A percentile compares a stretch with the other conserved stretches of the same genome.
phyloP scores from a whole-genome alignment of 2,329 filamentous ascomycete species.

The Talaromyces sp. region DNA sequence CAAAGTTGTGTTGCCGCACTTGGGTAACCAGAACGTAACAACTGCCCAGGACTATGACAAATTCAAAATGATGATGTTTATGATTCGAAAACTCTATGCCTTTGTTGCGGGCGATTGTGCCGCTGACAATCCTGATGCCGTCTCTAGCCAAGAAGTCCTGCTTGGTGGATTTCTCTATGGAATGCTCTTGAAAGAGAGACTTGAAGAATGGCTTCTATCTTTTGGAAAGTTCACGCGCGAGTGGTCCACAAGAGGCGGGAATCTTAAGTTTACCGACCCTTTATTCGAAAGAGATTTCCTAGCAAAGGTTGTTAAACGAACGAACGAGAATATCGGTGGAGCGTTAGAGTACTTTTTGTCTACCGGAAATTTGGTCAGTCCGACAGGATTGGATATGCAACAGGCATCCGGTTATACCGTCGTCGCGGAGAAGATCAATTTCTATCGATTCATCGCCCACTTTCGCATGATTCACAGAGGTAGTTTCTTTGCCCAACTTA shows the following conservation, averaged over 20 bases:
- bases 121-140: conserved; percentile 91
- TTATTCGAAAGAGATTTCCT: conserved; percentile 78
- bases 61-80: conserved; percentile 88
- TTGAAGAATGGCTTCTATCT: conserved; percentile 83
- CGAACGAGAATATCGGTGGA: conserved; percentile 83
- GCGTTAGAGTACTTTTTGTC: conserved; percentile 92
- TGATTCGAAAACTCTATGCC: conserved; percentile 92
- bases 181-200: conserved; percentile 88
- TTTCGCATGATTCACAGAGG: conserved; percentile 99
- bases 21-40: conserved; percentile 79
- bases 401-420: conserved; percentile 94
- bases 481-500: conserved; percentile 96
- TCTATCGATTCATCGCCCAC: conserved; percentile 95
- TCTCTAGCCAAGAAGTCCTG: conserved; percentile 92
- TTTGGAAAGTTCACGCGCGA: conserved; percentile 51
- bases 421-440: conserved; percentile 98
- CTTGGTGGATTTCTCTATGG: conserved; percentile 90
- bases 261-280: conserved; percentile 62
- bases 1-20: conserved; percentile 83
- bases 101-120: conserved; percentile 88
- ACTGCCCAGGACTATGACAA: conserved; percentile 84
- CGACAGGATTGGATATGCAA: conserved; percentile 87
- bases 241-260: conserved; percentile 49
- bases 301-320: conserved; percentile 68
- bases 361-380: conserved; percentile 87